These are phyloP conservation scores for Colletotrichum kahawae DNA, from an alignment of 2,329 filamentous ascomycete genomes.

Conservation along the genomic window DNA sequence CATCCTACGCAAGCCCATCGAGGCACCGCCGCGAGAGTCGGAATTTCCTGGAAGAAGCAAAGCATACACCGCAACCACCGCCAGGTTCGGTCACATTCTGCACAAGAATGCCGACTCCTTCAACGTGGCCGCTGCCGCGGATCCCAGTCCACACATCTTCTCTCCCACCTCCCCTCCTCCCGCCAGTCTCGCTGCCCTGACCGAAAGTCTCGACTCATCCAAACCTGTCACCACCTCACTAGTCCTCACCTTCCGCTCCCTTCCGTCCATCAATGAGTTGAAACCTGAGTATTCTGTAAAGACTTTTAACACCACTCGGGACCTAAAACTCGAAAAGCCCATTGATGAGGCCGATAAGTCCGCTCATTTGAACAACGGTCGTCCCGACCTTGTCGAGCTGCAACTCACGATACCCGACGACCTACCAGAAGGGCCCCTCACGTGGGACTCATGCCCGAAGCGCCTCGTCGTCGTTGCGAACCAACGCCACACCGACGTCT, in stretches of 20 bases:
- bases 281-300: not conserved
- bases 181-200: slow-evolving; percentile 40
- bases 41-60: not conserved
- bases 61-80: slow-evolving; percentile 33
- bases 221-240: slow-evolving; percentile 33
- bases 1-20: not conserved
- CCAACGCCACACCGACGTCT: slow-evolving; percentile 44
- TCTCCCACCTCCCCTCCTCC: slow-evolving; percentile 53
- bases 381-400: slow-evolving; percentile 19
- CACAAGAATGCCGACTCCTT: slow-evolving; percentile 31
- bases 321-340: not conserved
- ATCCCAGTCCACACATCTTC: slow-evolving; percentile 40
- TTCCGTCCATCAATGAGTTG: not conserved
- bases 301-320: not conserved
- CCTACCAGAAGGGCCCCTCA: slow-evolving; percentile 14
- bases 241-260: slow-evolving; percentile 47
- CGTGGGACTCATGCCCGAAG: slow-evolving; percentile 24
- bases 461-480: slow-evolving; percentile 43
- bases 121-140: not conserved
- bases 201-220: slow-evolving; percentile 25
- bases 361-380: not conserved
- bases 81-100: slow-evolving; percentile 58
- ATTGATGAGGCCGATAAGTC: not conserved
- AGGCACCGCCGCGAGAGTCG: not conserved
- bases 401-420: slow-evolving; percentile 16